phyloP scores from a whole-genome alignment of 345 rosid species.

The Populus alba region DNA sequence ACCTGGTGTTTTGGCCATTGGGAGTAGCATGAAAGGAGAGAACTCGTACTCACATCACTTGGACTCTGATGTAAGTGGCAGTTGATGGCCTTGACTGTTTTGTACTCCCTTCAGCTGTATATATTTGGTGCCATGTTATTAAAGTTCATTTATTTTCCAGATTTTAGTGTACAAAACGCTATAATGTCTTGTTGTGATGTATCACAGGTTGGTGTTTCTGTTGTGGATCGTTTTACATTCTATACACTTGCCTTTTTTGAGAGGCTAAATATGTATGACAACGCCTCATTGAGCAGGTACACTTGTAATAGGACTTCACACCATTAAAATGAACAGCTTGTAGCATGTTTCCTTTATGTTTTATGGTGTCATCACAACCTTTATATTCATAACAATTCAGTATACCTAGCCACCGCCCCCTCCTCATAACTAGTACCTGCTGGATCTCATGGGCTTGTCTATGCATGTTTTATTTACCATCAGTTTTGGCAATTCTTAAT shows the following conservation, averaged over 20 bases:
- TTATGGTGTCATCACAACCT: neutral
- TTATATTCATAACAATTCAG: neutral
- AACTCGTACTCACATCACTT: constrained; percentile 98
- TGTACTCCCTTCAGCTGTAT: constrained; percentile 1
- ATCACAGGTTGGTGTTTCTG: constrained; percentile 88
- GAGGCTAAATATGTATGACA: constrained; percentile 80
- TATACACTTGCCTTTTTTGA: constrained; percentile 94
- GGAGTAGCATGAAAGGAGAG: constrained; percentile 97
- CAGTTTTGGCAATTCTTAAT: neutral
- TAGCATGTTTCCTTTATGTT: neutral
- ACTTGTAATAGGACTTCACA: neutral
- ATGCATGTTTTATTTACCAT: neutral
- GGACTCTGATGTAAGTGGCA: constrained; percentile 79
- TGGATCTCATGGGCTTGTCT: neutral
- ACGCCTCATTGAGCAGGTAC: constrained; percentile 91
- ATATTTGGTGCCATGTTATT: neutral
- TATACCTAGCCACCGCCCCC: neutral
- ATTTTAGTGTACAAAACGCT: constrained; percentile 1
- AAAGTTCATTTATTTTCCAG: constrained; percentile 6
- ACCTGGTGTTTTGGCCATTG: constrained; percentile 92
- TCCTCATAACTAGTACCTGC: neutral
- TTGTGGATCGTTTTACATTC: constrained; percentile 92
- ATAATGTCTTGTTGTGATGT: constrained; percentile 13
- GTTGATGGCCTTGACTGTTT: constrained; percentile 3
- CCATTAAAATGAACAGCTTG: neutral